These are phyloP conservation scores for Lachancea sp. DNA, from an alignment of 805 yeast genomes.

Conservation along the genomic window DNA sequence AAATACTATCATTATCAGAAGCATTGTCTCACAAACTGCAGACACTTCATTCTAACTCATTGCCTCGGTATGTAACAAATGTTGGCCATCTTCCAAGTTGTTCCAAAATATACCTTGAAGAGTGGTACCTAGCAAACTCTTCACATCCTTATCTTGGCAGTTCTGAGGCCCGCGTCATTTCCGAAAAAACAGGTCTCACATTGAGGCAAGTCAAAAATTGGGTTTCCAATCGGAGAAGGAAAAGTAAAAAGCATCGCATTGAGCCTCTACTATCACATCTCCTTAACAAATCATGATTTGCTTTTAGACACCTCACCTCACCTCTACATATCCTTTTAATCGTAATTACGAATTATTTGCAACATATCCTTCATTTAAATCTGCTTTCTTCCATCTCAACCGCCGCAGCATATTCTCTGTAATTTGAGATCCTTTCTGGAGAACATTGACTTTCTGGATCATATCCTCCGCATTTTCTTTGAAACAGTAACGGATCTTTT, in stretches of 20 bases:
- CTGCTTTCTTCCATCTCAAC: background rate
- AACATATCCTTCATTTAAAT: background rate
- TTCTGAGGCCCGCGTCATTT: slow-evolving; percentile 8
- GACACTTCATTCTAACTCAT: background rate
- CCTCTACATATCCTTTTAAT: background rate
- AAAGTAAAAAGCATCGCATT: slow-evolving; percentile 12
- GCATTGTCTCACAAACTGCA: background rate
- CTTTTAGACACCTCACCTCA: background rate
- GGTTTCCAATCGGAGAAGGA: slow-evolving; percentile 26
- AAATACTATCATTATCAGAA: background rate
- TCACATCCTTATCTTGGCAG: slow-evolving; percentile 18
- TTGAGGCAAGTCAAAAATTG: slow-evolving; percentile 24
- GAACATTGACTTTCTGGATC: background rate
- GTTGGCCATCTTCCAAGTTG: background rate
- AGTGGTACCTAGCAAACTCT: slow-evolving; percentile 10
- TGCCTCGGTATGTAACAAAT: background rate
- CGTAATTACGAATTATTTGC: too few relatives aligned
- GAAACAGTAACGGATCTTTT: too few relatives aligned
- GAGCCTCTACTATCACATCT: background rate
- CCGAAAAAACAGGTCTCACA: slow-evolving; percentile 14
- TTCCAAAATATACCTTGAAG: background rate
- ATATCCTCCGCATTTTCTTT: background rate
- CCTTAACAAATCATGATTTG: background rate
- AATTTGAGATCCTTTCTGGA: background rate
- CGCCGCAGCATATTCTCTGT: background rate